phyloP scores from a whole-genome alignment of 192 early-diverging fungal genomes.

The Gigaspora rosea region DNA sequence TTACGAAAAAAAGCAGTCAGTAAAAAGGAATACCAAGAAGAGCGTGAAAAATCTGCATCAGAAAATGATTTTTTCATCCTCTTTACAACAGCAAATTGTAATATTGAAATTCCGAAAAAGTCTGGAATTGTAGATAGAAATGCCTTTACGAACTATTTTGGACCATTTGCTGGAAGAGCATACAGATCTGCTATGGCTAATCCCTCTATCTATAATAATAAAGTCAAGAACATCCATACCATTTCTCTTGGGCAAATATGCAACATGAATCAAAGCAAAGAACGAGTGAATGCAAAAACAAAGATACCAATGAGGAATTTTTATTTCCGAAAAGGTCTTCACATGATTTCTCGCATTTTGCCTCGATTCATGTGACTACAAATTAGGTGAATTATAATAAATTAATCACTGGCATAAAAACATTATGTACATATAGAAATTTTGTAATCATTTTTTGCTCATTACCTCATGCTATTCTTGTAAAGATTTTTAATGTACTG shows the following conservation, averaged over 20 bases:
- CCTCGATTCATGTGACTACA: constrained; percentile 7
- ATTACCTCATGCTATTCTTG: too few species aligned
- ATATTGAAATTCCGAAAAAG: constrained; percentile 31
- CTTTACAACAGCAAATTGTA: constrained; percentile 29
- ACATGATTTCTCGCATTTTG: constrained; percentile 4
- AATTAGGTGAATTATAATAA: neutral
- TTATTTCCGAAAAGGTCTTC: constrained; percentile 14
- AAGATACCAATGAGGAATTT: neutral
- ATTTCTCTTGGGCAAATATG: neutral
- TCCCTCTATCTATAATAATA: constrained; percentile 1
- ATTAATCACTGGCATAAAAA: constrained; percentile 4
- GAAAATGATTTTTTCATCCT: constrained; percentile 41
- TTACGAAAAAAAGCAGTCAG: constrained; percentile 12
- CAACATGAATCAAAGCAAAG: constrained; percentile 15
- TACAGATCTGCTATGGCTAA: constrained; percentile 30
- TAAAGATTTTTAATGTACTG: too few species aligned
- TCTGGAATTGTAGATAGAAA: constrained; percentile 41
- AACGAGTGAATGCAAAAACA: neutral
- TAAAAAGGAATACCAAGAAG: constrained; percentile 26
- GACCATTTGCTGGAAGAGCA: constrained; percentile 40
- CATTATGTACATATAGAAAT: neutral
- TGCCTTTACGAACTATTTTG: constrained; percentile 35
- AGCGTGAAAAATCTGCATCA: constrained; percentile 35
- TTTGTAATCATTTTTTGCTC: neutral
- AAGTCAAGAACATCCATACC: constrained; percentile 18